A percentile compares a stretch with the other conserved stretches of the same genome.
phyloP scores from a whole-genome alignment of 2,329 filamentous ascomycete genomes.

The Tolypocladium nubicola region DNA sequence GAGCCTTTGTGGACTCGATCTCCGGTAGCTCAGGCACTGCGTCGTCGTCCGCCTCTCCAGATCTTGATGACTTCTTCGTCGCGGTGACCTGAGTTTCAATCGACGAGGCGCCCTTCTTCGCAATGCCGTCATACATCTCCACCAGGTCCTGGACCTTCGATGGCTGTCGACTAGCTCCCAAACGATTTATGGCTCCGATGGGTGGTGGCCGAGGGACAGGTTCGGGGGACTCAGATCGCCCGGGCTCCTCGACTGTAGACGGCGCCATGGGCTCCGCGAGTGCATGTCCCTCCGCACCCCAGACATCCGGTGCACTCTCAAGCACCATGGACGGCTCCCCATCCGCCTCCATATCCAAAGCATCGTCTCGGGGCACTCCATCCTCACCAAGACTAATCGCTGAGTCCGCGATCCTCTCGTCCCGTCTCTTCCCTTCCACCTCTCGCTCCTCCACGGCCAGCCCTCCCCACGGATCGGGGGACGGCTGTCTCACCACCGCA shows the following conservation, averaged over 20 bases:
- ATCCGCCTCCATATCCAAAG: background rate
- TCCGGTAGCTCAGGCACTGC: background rate
- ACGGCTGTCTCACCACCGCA: conserved; percentile 12
- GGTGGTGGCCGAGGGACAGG: conserved; percentile 8
- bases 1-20: background rate
- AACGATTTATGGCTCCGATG: conserved; percentile 4
- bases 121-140: conserved; percentile 37
- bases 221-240: conserved; percentile 9
- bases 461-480: conserved; percentile 17
- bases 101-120: conserved; percentile 10
- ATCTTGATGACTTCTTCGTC: background rate
- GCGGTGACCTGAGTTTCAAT: background rate
- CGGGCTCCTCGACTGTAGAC: background rate
- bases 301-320: background rate
- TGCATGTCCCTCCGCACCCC: background rate
- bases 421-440: conserved; percentile 5
- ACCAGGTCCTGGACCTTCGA: conserved; percentile 42
- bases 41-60: background rate
- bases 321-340: background rate
- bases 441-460: conserved; percentile 14
- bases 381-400: conserved; percentile 16
- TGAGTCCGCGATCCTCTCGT: conserved; percentile 17
- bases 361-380: background rate
- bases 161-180: conserved; percentile 12
- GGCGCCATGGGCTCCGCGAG: background rate